These are phyloP conservation scores for Colletotrichum karsti DNA, from an alignment of 2,329 filamentous ascomycete genomes.

Conservation along the genomic window DNA sequence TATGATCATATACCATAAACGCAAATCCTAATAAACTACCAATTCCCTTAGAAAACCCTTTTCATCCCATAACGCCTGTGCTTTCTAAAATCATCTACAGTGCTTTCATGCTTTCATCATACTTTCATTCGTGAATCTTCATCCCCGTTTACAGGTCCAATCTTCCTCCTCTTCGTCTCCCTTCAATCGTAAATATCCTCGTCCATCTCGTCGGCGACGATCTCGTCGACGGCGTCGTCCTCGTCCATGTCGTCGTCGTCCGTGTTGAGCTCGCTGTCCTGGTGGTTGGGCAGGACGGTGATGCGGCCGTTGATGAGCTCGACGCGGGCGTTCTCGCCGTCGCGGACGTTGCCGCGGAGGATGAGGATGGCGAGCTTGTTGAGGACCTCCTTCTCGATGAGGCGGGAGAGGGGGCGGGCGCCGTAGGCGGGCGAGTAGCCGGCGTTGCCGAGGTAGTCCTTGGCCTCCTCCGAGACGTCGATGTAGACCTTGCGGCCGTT, in stretches of 20 bases:
- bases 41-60: not conserved
- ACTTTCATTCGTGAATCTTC: not conserved
- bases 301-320: constrained; percentile 83
- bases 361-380: constrained; percentile 94
- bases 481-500: constrained; percentile 91
- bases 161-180: not conserved
- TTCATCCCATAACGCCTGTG: constrained; percentile 12
- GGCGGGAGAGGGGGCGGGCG: constrained; percentile 83
- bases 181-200: constrained; percentile 60
- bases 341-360: constrained; percentile 81
- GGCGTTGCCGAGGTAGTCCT: constrained; percentile 89
- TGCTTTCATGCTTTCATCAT: not conserved
- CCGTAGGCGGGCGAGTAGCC: constrained; percentile 97
- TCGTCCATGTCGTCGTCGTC: constrained; percentile 75
- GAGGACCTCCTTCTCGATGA: constrained; percentile 97
- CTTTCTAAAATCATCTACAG: not conserved
- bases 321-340: constrained; percentile 85
- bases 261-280: constrained; percentile 63
- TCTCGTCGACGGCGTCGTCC: constrained; percentile 78
- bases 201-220: constrained; percentile 67
- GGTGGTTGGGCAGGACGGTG: constrained; percentile 83
- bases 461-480: constrained; percentile 82
- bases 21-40: not conserved
- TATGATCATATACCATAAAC: not conserved
- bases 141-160: not conserved